phyloP scores from a whole-genome alignment of 2,329 filamentous ascomycete genomes.

The Fusarium fracticaudum region DNA sequence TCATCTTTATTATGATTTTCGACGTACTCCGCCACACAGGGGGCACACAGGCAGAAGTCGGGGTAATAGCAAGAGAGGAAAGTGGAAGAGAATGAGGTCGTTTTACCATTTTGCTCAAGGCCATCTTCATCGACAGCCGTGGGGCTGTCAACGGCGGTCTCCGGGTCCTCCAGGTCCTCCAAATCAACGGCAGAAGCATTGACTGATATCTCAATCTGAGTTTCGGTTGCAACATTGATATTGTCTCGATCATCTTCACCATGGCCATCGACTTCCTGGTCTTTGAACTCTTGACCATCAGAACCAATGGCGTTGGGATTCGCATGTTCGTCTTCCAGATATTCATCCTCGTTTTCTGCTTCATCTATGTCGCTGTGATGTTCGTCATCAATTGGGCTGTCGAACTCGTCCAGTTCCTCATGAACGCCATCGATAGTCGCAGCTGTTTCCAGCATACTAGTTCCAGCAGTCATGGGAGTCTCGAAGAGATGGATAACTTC shows the following conservation, averaged over 20 bases:
- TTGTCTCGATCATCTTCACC: not conserved
- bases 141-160: constrained; percentile 12
- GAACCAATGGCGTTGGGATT: not conserved
- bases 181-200: constrained; percentile 2
- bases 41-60: constrained; percentile 31
- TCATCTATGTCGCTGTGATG: constrained; percentile 18
- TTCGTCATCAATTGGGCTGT: constrained; percentile 40
- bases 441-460: constrained; percentile 22
- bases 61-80: constrained; percentile 28
- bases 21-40: constrained; percentile 26
- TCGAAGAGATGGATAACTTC: constrained; percentile 54
- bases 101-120: constrained; percentile 41
- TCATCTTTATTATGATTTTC: constrained; percentile 30
- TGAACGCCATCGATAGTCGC: constrained; percentile 29
- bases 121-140: constrained; percentile 5
- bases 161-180: constrained; percentile 1
- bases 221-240: constrained; percentile 5
- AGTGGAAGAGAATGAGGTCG: constrained; percentile 11
- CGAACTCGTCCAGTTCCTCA: constrained; percentile 39
- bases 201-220: constrained; percentile 18
- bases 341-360: constrained; percentile 28
- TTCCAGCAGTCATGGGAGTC: constrained; percentile 35
- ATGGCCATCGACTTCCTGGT: not conserved
- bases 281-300: not conserved
- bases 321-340: constrained; percentile 29